phyloP scores from a whole-genome alignment of 345 rosid species.

The Arabidopsis arenosa region DNA sequence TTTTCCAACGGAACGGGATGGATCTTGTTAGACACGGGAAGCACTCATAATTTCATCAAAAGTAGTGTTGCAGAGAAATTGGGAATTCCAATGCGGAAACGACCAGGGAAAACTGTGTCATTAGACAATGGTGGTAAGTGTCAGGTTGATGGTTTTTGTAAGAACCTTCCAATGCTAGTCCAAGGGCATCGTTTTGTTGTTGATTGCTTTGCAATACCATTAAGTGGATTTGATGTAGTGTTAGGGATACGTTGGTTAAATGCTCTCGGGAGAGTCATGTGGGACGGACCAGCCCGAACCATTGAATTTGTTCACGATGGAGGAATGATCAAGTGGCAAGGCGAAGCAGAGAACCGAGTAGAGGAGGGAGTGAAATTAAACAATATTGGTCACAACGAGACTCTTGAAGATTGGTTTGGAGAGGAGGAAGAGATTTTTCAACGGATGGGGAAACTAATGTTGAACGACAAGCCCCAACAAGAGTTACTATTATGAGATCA shows the following conservation, averaged over 20 bases:
- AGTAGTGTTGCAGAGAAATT: not conserved
- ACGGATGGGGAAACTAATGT: not conserved
- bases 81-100: accelerated
- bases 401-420: not conserved
- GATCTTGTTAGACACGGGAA: not conserved
- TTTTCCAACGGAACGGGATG: not conserved
- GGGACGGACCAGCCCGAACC: no score
- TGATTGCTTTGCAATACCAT: not conserved
- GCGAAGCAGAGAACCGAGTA: no score
- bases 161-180: not conserved
- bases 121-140: not conserved
- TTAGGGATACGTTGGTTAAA: not conserved
- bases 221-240: not conserved
- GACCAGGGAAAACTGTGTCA: not conserved
- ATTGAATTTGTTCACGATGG: not conserved
- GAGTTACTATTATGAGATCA: not conserved
- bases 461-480: no score
- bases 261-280: not conserved
- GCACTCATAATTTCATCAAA: not conserved
- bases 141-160: not conserved
- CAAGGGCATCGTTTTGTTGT: not conserved
- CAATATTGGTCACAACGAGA: not conserved
- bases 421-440: not conserved
- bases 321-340: not conserved
- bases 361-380: not conserved